Percentiles rank a stretch among this genome's conserved stretches.
Conservation (phyloP, 192 early-diverging fungal genomes). For the Podila clonocystis region DNA sequence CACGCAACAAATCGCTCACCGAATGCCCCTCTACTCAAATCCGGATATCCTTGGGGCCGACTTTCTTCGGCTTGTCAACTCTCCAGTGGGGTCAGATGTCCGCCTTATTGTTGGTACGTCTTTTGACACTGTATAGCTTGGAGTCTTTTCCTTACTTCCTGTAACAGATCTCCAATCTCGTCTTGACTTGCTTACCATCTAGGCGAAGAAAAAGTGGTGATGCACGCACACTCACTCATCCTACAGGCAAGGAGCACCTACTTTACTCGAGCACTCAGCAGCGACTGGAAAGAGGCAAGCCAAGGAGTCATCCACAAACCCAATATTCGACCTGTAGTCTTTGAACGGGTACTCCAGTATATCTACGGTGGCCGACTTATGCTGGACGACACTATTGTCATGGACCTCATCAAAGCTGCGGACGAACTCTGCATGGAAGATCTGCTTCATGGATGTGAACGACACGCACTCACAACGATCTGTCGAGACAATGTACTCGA, state of each 20-base stretch:
- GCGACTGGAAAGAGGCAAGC: slow-evolving; percentile 40
- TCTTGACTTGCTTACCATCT: background rate
- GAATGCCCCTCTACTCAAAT: slow-evolving; percentile 38
- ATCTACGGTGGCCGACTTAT: slow-evolving; percentile 28
- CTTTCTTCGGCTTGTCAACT: slow-evolving; percentile 40
- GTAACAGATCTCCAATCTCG: too few relatives aligned
- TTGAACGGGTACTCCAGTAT: slow-evolving; percentile 29
- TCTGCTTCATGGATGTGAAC: slow-evolving; percentile 34
- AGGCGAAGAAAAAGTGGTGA: slow-evolving; percentile 41
- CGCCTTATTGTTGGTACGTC: slow-evolving; percentile 32
- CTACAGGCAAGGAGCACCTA: slow-evolving; percentile 38
- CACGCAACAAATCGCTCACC: too few relatives aligned
- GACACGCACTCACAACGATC: slow-evolving; percentile 22
- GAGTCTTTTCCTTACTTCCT: too few relatives aligned
- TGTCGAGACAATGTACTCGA: slow-evolving; percentile 30
- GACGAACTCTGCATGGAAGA: slow-evolving; percentile 43
- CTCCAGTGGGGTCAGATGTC: slow-evolving; percentile 33
- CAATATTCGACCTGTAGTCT: slow-evolving; percentile 33
- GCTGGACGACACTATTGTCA: slow-evolving; percentile 24
- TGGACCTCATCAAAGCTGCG: slow-evolving; percentile 38
- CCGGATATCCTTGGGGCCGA: slow-evolving; percentile 29
- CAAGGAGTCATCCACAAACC: slow-evolving; percentile 39
- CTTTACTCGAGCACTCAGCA: slow-evolving; percentile 35
- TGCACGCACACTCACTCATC: slow-evolving; percentile 40
- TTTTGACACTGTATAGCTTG: too few relatives aligned